Base-by-base conservation (phyloP, 2,329 filamentous ascomycete genomes). In the Clonostachys rosea region DNA sequence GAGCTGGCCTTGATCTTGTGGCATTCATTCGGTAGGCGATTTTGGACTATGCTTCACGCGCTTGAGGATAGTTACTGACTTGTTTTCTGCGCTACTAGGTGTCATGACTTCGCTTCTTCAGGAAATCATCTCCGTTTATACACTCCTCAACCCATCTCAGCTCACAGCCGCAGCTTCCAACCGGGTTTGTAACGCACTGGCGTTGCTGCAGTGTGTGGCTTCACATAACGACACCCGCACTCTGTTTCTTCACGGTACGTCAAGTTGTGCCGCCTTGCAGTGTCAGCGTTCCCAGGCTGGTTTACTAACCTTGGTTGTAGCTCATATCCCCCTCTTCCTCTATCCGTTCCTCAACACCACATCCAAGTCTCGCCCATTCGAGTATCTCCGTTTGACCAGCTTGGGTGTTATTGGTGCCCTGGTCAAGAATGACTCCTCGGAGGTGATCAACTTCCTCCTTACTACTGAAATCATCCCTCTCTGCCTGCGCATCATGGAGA, bases 331-430 rank as follows among this genome's bases (percentile, higher is more conserved):
- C 8, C 82, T 99, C 44, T 99, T 96, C 67, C 84, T 99, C 48
- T 99, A 99, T 59, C 94, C 94, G 0, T 99, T 99, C 63, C 83
- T 99, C 52, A 99, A 99, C 71, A 99, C 94, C 5, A 99, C 94
- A 2, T 97, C 94, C 34, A 99, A 99, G 69, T 96, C 91, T 34
- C 84, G 94, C 46, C 94, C 94, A 0, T 99, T 97, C 65, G 94
- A 99, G 67, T 99, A 99, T 63, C 81, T 99, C 46, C 90, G 94
- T 45, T 81, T 99, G 34, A 99, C 94, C 0, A 96, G 91, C 16
- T 81, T 99, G 18, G 94, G 94, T 46, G 94, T 99, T 33, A 97
- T 99, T 55, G 94, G 94, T 48, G 94, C 94, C 2, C 76, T 99
- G 42, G 94, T 99, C 50, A 99, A 99, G 79, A 99, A 99, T 62